Conservation (phyloP, 176 grass and related monocot genomes). For the Oryza australiensis region DNA sequence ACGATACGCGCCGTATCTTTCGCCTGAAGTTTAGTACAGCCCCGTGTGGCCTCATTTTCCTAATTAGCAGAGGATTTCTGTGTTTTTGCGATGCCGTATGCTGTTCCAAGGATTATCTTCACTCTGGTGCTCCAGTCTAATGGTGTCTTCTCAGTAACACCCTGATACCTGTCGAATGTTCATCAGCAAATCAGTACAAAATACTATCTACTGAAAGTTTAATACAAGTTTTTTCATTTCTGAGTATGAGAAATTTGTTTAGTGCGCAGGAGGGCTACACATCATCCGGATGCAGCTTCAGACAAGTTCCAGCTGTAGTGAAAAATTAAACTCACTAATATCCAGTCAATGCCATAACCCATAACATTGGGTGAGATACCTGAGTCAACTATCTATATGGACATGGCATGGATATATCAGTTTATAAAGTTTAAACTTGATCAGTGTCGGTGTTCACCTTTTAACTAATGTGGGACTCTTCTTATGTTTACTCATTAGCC, state of each 20-base stretch:
- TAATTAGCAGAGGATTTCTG: no score
- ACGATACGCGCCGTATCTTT: no score
- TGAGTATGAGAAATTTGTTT: background rate
- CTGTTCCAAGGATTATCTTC: slow-evolving; percentile 78
- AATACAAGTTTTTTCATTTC: background rate
- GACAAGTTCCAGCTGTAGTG: background rate
- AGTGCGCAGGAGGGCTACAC: background rate
- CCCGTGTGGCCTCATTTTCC: no score
- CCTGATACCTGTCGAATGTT: slow-evolving; percentile 52
- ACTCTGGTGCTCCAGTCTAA: slow-evolving; percentile 85
- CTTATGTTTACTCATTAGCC: background rate
- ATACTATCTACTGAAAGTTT: background rate
- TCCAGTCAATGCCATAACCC: no score
- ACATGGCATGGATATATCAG: slow-evolving; percentile 2
- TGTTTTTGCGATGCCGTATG: slow-evolving; percentile 63
- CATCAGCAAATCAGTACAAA: slow-evolving; percentile 9
- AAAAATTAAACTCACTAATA: background rate
- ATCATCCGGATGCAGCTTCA: slow-evolving; percentile 25
- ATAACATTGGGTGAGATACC: no score
- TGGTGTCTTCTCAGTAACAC: slow-evolving; percentile 51
- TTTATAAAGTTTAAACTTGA: background rate
- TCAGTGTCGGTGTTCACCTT: background rate
- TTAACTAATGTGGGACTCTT: background rate
- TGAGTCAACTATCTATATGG: no score
- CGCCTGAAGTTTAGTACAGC: no score